Conservation (phyloP, 345 rosid species). For the Orychophragmus violaceus region DNA sequence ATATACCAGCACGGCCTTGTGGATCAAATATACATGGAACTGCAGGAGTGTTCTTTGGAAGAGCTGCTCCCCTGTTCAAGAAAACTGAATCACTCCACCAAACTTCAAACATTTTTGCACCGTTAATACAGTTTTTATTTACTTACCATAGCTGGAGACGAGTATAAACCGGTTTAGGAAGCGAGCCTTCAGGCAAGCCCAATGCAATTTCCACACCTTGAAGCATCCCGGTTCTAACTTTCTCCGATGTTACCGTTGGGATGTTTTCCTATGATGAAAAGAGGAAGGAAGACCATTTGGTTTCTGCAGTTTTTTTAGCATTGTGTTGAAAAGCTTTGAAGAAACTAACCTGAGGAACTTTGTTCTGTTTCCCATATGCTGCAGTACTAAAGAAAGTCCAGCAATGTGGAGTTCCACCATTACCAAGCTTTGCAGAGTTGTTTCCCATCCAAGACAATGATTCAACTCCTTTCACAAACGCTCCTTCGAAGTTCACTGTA, state of each 20-base stretch:
- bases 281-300: not conserved
- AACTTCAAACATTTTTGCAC: not conserved
- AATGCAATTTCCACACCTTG: constrained; percentile 66
- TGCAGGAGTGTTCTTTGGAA: constrained; percentile 68
- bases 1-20: constrained; percentile 82
- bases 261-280: constrained; percentile 56
- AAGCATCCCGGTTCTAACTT: constrained; percentile 67
- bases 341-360: constrained; percentile 75
- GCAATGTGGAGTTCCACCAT: constrained; percentile 41
- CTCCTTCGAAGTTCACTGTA: constrained; percentile 64
- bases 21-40: constrained; percentile 79
- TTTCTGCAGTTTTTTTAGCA: not conserved
- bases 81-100: not conserved
- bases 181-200: constrained; percentile 63
- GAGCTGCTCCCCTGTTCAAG: constrained; percentile 81
- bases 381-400: constrained; percentile 89
- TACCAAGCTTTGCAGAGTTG: constrained; percentile 61
- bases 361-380: constrained; percentile 71
- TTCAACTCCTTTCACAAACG: constrained; percentile 77
- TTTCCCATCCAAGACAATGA: constrained; percentile 92
- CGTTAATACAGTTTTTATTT: not conserved
- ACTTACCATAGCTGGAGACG: constrained; percentile 74
- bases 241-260: constrained; percentile 66
- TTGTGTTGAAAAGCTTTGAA: not conserved
- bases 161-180: constrained; percentile 51